Evolutionary conservation across 2,329 filamentous ascomycete species (phyloP).

Genomic region (Verticillium nubilum): DNA sequence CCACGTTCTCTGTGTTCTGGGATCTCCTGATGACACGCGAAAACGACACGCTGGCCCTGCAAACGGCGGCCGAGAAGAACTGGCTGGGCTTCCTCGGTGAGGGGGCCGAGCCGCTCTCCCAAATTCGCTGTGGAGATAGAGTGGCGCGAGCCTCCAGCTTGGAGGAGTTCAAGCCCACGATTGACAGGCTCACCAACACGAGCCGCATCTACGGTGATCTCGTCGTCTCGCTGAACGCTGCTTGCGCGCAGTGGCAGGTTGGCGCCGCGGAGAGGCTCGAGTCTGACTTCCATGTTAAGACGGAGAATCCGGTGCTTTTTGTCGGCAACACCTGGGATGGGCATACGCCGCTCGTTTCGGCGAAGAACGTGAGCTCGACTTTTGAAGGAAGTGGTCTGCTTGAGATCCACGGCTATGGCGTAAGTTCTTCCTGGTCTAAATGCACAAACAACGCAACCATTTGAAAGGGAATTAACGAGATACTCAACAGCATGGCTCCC

Average conservation of each 20-base stretch:
- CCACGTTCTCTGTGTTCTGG: constrained; percentile 11
- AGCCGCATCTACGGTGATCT: constrained; percentile 22
- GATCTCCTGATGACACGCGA: background rate
- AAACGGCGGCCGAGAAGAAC: background rate
- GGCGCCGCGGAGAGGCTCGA: constrained; percentile 28
- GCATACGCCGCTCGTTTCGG: constrained; percentile 30
- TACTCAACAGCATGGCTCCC: constrained; percentile 17
- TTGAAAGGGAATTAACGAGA: constrained; percentile 6
- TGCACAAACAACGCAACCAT: background rate
- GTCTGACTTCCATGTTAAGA: constrained; percentile 24
- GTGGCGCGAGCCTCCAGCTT: constrained; percentile 17
- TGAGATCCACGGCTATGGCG: constrained; percentile 27
- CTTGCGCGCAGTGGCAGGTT: constrained; percentile 32
- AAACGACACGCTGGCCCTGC: background rate
- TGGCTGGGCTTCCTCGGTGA: background rate
- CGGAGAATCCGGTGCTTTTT: constrained; percentile 28
- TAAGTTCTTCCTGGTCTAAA: background rate
- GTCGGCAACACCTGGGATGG: constrained; percentile 32
- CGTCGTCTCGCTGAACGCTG: constrained; percentile 8
- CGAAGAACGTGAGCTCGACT: constrained; percentile 26
- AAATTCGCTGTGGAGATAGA: constrained; percentile 30
- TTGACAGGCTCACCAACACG: constrained; percentile 15
- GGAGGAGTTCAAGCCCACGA: constrained; percentile 19
- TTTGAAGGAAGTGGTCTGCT: constrained; percentile 31
- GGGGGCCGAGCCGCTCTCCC: constrained; percentile 4